phyloP scores from a whole-genome alignment of 2,329 filamentous ascomycete genomes.

The Tolypocladium tundrense region DNA sequence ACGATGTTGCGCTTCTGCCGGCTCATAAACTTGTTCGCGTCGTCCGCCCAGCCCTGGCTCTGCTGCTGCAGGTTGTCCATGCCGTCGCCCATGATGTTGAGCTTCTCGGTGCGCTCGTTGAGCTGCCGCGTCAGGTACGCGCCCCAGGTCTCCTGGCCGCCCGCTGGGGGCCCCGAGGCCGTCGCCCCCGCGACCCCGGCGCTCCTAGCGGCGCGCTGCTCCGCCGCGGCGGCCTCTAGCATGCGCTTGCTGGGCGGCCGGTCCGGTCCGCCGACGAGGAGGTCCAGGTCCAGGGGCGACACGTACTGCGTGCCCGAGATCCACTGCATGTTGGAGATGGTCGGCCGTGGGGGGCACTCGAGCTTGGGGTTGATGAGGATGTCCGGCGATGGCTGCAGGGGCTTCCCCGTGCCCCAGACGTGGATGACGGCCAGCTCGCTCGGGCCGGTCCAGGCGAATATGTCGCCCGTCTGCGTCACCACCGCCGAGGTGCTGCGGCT shows the following conservation, averaged over 20 bases:
- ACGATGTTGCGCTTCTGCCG: slow-evolving; percentile 83
- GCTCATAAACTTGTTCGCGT: slow-evolving; percentile 76
- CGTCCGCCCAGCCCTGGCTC: slow-evolving; percentile 75
- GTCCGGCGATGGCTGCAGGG: slow-evolving; percentile 55
- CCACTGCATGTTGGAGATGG: slow-evolving; percentile 94
- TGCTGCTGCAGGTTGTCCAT: slow-evolving; percentile 76
- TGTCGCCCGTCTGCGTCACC: slow-evolving; percentile 68
- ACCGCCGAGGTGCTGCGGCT: slow-evolving; percentile 58
- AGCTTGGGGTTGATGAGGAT: slow-evolving; percentile 69
- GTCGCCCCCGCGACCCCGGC: slow-evolving; percentile 15
- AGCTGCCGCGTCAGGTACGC: slow-evolving; percentile 80
- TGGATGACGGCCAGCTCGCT: slow-evolving; percentile 77
- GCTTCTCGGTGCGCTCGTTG: slow-evolving; percentile 80
- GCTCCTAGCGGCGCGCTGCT: slow-evolving; percentile 50
- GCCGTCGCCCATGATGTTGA: slow-evolving; percentile 71
- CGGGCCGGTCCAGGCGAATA: slow-evolving; percentile 82
- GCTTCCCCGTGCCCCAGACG: slow-evolving; percentile 67
- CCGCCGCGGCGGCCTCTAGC: slow-evolving; percentile 67
- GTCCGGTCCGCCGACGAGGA: slow-evolving; percentile 81
- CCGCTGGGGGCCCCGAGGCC: slow-evolving; percentile 17
- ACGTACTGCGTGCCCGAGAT: slow-evolving; percentile 90
- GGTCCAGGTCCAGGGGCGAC: slow-evolving; percentile 75
- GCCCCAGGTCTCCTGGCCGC: slow-evolving; percentile 54
- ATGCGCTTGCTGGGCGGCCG: slow-evolving; percentile 83
- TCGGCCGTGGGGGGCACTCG: slow-evolving; percentile 67